Evolutionary conservation across 1,284 basidiomycete genomes (phyloP), one percentile per base, ranked within the genome.

Genomic region (Porphyrellus sp.): DNA sequence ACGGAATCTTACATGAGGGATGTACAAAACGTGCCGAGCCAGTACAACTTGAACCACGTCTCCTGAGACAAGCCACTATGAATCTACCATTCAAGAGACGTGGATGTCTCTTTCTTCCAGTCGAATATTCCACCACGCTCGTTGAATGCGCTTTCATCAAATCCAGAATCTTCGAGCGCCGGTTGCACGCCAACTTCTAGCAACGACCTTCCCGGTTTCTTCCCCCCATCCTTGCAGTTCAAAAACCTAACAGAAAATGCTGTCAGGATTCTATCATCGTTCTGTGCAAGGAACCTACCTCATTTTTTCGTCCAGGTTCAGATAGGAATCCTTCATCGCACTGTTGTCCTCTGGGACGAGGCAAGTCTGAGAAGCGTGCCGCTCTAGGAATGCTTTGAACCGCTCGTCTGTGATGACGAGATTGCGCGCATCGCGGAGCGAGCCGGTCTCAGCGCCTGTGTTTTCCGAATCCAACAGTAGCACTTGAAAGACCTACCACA

Each of bases 331-430:
- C 35, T 67, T 67, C 69, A 73, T 75, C 1, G 68, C 46, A 1
- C 69, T 63, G 39, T 76, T 75, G 40, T 67, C 60, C 57, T 74
- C 74, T 0, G 72, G 69, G 8, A 75, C 71, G 3, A 75, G 60
- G 28, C 60, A 58, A 21, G 47, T 30, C 45, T 64, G 64, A 73
- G 60, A 5, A 4, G 35, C 25, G 12, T 52, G 50, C 2, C 70
- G 56, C 6, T 66, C 63, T 5, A 75, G 52, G 45, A 75, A 75
- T 0, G 63, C 58, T 20, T 68, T 49, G 39, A 74, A 76, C 51
- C 74, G 72, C 11, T 70, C 64, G 15, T 56, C 55, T 0, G 67
- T 70, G 40, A 76, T 70, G 16, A 65, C 46, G 2, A 76, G 62
- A 1, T 68, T 31, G 27, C 71, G 60, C 1, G 69, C 74, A 49